Conservation (phyloP, 2,329 filamentous ascomycete species). For the Ophiostoma montium region DNA sequence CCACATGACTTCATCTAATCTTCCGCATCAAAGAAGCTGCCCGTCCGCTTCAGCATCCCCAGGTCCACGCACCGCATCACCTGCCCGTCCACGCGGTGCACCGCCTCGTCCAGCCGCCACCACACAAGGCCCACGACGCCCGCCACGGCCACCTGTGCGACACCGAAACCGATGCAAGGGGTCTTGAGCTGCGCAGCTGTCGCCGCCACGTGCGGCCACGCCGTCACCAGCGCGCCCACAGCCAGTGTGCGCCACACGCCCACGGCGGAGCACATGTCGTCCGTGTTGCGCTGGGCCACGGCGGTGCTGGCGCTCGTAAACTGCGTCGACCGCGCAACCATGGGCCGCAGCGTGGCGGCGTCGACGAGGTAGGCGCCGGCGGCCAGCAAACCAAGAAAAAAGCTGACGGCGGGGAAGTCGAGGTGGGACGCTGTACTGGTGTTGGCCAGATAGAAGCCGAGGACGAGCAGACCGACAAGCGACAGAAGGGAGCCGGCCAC, state of each 20-base stretch:
- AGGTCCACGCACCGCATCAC: constrained; percentile 34
- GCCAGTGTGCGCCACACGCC: constrained; percentile 26
- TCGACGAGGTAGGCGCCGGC: constrained; percentile 28
- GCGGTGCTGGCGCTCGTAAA: constrained; percentile 34
- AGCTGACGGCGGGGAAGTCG: constrained; percentile 23
- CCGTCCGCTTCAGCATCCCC: constrained; percentile 24
- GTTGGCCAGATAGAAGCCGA: constrained; percentile 29
- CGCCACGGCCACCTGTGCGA: constrained; percentile 27
- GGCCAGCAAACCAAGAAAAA: constrained; percentile 33
- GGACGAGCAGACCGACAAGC: constrained; percentile 28
- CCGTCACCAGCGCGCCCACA: constrained; percentile 30
- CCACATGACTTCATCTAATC: not conserved
- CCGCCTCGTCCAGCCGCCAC: constrained; percentile 27
- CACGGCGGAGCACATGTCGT: constrained; percentile 34
- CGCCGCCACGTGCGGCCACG: constrained; percentile 25
- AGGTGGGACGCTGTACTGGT: constrained; percentile 17
- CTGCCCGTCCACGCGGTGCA: constrained; percentile 30
- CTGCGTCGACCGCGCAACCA: constrained; percentile 32
- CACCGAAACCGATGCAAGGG: constrained; percentile 27
- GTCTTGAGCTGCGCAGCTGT: constrained; percentile 23
- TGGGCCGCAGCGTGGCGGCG: constrained; percentile 24
- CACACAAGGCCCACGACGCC: constrained; percentile 22
- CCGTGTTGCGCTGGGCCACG: constrained; percentile 30
- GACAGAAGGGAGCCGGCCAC: constrained; percentile 18
- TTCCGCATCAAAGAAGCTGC: constrained; percentile 33